A percentile compares a stretch with the other conserved stretches of the same genome.
phyloP scores from a whole-genome alignment of 2,329 filamentous ascomycete genomes.

The Diaporthe capsici region DNA sequence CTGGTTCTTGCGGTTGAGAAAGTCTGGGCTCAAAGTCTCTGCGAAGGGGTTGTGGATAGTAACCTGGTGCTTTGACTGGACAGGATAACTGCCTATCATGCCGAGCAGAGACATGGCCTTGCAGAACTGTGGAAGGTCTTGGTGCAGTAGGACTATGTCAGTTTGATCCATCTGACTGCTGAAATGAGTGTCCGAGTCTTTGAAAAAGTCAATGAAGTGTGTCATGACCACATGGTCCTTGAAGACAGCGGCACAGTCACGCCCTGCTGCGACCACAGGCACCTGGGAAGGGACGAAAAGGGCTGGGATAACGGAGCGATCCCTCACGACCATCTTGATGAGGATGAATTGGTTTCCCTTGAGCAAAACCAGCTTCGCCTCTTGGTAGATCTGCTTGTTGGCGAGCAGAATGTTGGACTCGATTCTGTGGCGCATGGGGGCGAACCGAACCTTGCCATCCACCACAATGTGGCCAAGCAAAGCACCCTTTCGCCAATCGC shows the following conservation, averaged over 20 bases:
- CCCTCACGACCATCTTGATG: background rate
- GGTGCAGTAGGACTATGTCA: background rate
- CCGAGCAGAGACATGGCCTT: rapidly evolving
- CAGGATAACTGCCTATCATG: background rate
- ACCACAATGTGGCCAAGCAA: background rate
- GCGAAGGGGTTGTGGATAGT: background rate
- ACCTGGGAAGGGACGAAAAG: background rate
- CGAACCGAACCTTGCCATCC: background rate
- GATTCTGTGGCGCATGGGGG: background rate
- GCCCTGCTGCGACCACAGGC: background rate
- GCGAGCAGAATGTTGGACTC: background rate
- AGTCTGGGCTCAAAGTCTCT: background rate
- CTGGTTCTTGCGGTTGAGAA: background rate
- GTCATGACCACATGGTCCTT: background rate
- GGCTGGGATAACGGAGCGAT: rapidly evolving
- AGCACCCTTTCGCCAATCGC: background rate
- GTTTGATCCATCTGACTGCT: no score
- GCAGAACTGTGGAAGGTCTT: background rate
- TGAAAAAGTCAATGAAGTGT: background rate
- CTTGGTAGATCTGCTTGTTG: background rate
- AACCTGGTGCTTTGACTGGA: background rate
- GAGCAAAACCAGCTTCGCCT: background rate
- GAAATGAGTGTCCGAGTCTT: no score
- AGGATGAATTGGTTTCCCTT: background rate
- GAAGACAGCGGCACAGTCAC: background rate